Conservation (phyloP, 2,329 filamentous ascomycete genomes). For the Metarhizium rileyi region DNA sequence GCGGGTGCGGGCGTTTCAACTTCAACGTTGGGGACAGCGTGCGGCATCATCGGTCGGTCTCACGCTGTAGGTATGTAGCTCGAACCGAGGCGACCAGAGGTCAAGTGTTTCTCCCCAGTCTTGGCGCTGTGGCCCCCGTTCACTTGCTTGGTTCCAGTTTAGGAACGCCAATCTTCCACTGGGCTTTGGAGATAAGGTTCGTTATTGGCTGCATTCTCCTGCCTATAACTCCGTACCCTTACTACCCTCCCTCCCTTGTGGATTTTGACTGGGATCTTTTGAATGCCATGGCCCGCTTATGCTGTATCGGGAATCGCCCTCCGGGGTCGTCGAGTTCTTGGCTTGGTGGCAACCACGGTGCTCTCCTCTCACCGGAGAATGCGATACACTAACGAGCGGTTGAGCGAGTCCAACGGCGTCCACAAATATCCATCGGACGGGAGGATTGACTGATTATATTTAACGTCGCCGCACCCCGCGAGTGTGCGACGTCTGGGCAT, state of each 20-base stretch:
- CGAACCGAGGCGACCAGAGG: too few species aligned
- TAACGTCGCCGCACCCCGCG: not conserved
- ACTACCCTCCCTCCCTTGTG: too few species aligned
- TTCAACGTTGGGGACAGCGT: too few species aligned
- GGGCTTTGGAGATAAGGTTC: not conserved
- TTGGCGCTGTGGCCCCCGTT: not conserved
- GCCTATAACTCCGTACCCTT: too few species aligned
- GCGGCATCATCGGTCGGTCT: too few species aligned
- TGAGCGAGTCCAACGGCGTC: not conserved
- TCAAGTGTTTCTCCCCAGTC: not conserved
- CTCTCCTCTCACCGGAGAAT: too few species aligned
- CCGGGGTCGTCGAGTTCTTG: conserved; percentile 4
- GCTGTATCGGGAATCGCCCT: conserved; percentile 2
- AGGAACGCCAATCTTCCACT: not conserved
- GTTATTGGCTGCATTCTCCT: not conserved
- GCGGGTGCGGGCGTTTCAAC: too few species aligned
- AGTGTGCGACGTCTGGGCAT: not conserved
- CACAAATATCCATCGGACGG: not conserved
- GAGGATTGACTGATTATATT: not conserved
- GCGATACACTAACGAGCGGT: too few species aligned
- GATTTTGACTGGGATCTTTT: conserved; percentile 6
- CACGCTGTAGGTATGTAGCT: too few species aligned
- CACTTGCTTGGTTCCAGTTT: not conserved
- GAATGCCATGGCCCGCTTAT: not conserved
- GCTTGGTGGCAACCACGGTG: conserved; percentile 3